Base-by-base conservation (phyloP, 805 yeast species). In the Deakozyma indianensis region DNA sequence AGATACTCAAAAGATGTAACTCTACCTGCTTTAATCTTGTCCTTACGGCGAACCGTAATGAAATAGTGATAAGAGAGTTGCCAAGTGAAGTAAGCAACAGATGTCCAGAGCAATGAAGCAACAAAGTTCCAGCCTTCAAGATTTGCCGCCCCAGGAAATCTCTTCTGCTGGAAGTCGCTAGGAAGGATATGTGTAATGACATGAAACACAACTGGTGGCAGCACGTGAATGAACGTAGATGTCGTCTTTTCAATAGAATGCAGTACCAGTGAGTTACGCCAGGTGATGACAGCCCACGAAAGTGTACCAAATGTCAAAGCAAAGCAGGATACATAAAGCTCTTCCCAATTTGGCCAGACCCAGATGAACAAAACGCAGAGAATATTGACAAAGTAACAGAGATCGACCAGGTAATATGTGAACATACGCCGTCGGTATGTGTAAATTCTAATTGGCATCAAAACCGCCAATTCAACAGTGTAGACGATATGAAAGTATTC, bases 221-320 rank as follows among this genome's bases (percentile, higher is more conserved):
- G 73, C 14, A 92, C 70, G 58, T 90, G 98, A 51, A 90, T 90
- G 55, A 86, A 83, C 2, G 94, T 79, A 20, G 90, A 78, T 1
- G 97, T 92, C 15, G 88, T 85, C 61, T 90, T 90, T 52, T 90
- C 98, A 49, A 90, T 74, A 11, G 90, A 80, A 58, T 90, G 98
- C 42, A 90, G 68, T 5, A 90, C 97, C 46, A 90, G 68, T 4
- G 96, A 87, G 60, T 90, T 90, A 53, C 95, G 71, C 98, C 97
- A 90, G 0, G 96, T 84, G 41, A 90, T 78, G 21, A 90, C 95
- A 0, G 96, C 96, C 73, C 85, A 88, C 3, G 95, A 75, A 46
- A 90, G 64, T 0, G 96, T 85, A 1, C 97, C 98, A 65, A 82
- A 78, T 1, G 92, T 73, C 49, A 90, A 76, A 7, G 95, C 82